Base-by-base conservation (phyloP, 1,284 basidiomycete genomes). In the Cryptococcus sp. region DNA sequence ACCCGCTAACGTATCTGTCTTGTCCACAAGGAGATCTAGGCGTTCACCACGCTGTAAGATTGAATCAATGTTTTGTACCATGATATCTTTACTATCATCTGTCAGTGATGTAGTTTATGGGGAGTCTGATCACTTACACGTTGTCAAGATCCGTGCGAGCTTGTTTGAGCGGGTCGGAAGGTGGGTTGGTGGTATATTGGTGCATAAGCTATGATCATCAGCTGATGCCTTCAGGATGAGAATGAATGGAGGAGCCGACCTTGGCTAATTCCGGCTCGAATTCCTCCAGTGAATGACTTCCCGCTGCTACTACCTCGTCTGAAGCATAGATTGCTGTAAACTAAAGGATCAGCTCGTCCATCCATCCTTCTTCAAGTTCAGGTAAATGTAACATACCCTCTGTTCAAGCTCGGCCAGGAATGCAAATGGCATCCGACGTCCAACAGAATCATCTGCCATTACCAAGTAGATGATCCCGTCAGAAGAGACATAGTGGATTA, bases 401-500 rank as follows among this genome's bases (percentile, higher is more conserved):
- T 86, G 83, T 71, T 96, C 90, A 3, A 98, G 79, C 57, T 96
- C 90, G 31, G 83, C 80, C 2, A 98, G 81, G 78, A 98, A 98
- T 5, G 89, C 88, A 74, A 98, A 98, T 2, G 95, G 93, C 82
- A 94, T 89, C 62, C 93, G 82, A 53, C 90, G 82, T 51, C 92
- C 91, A 37, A 88, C 90, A 38, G 87, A 83, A 70, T 95, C 91
- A 72, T 96, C 90, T 14, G 90, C 89, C 84, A 98, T 93, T 53
- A 94, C 90, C 51, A 98, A 84, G 76, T 88, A 96, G 46, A 87
- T 86, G 72, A 89, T 85, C 0, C 89, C 89, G 35, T 84, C 86
- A 59, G 91, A 89, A 7, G 89, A 89, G 60, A 95, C 83, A 77
- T 98, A 98, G 79, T 98, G 95, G 71, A 98, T 96, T 33, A 97